Evolutionary conservation across 1,284 basidiomycete genomes (phyloP).

Genomic region (Meira miltonrushii): DNA sequence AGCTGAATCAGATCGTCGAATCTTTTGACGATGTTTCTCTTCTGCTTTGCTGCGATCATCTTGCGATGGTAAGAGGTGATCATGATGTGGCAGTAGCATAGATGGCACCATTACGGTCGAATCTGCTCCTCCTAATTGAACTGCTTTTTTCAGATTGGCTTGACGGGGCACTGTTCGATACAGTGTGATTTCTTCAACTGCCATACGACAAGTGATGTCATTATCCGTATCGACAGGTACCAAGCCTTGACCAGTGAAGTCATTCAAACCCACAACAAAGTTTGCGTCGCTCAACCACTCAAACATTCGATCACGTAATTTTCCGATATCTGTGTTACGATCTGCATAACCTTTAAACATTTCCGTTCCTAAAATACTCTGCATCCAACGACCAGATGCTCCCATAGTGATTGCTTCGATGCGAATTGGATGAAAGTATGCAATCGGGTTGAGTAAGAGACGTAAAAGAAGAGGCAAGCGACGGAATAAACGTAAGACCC

Average conservation of each 20-base stretch:
- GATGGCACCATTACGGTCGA: background rate
- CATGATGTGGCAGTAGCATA: too few species aligned
- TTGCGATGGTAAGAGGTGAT: too few species aligned
- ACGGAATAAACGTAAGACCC: background rate
- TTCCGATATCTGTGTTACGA: background rate
- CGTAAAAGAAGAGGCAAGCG: slow-evolving; percentile 1
- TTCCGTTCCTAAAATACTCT: background rate
- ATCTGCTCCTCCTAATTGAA: slow-evolving; percentile 6
- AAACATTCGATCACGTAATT: background rate
- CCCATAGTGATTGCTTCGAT: slow-evolving; percentile 2
- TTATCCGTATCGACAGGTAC: slow-evolving; percentile 2
- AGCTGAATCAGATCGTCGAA: too few species aligned
- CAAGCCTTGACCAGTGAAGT: background rate
- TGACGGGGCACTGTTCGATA: background rate
- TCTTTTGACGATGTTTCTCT: too few species aligned
- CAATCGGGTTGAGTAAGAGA: background rate
- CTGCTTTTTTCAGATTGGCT: background rate
- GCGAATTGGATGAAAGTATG: slow-evolving; percentile 4
- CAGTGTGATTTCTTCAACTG: background rate
- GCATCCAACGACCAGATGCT: slow-evolving; percentile 3
- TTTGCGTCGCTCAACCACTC: background rate
- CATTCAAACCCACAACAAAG: background rate
- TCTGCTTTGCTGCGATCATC: too few species aligned
- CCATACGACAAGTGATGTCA: slow-evolving; percentile 1
- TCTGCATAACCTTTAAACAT: slow-evolving; percentile 1